These are phyloP conservation scores for Arachnomyces sp. DNA, from an alignment of 2,329 filamentous ascomycete species.

Conservation along the genomic window DNA sequence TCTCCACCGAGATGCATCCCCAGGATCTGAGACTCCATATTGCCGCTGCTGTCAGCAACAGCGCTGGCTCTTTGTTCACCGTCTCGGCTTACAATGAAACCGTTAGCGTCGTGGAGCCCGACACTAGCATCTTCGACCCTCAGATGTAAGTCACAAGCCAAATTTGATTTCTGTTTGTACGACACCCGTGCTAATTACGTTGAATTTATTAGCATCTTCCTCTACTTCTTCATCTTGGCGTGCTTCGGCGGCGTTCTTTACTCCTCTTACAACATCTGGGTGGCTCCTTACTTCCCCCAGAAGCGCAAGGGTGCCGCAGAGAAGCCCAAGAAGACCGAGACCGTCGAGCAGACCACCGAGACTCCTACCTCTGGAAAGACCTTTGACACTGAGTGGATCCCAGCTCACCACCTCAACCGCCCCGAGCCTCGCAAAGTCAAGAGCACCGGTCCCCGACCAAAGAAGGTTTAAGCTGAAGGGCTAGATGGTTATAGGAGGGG, in stretches of 20 bases:
- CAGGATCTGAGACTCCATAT: constrained; percentile 77
- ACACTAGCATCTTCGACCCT: constrained; percentile 85
- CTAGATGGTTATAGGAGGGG: constrained; percentile 3
- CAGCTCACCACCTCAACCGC: constrained; percentile 77
- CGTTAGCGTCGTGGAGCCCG: constrained; percentile 80
- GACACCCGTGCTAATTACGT: constrained; percentile 4
- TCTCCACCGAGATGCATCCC: constrained; percentile 84
- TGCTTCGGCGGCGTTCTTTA: constrained; percentile 73
- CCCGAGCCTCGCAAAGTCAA: constrained; percentile 60
- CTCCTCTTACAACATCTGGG: constrained; percentile 98
- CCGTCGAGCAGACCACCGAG: constrained; percentile 53
- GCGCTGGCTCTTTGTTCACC: constrained; percentile 62
- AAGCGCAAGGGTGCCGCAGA: constrained; percentile 55
- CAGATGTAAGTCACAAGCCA: constrained; percentile 63
- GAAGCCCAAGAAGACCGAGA: constrained; percentile 56
- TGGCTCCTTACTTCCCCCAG: constrained; percentile 91
- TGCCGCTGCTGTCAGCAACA: constrained; percentile 61
- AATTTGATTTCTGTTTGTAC: too few relatives aligned
- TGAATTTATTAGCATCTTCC: constrained; percentile 69
- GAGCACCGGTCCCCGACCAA: constrained; percentile 31
- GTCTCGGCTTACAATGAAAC: constrained; percentile 71
- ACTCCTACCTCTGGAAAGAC: constrained; percentile 61
- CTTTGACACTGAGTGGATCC: constrained; percentile 93
- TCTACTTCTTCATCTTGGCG: constrained; percentile 81
- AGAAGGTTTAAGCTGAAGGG: constrained; percentile 17